phyloP scores from a whole-genome alignment of 495 filamentous ascomycete genomes.

The Penicillium atrosanguineum region DNA sequence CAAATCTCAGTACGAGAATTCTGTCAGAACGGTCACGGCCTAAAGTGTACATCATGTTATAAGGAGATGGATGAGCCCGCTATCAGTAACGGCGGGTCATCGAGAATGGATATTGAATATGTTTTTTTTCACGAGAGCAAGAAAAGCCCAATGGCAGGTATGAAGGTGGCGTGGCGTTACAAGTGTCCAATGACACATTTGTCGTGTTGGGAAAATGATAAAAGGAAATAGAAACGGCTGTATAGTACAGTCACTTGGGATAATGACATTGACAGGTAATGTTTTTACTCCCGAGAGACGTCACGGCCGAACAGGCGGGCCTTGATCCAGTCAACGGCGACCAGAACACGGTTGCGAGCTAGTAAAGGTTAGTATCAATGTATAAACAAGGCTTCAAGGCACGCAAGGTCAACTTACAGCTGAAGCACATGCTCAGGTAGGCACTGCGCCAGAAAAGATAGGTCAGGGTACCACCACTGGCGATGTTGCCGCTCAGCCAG shows the following conservation, averaged over 20 bases:
- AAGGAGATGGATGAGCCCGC: constrained; percentile 6
- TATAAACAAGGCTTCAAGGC: not conserved
- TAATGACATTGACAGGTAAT: constrained; percentile 1
- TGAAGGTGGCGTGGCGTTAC: constrained; percentile 21
- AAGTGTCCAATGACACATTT: constrained; percentile 6
- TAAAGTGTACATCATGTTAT: constrained; percentile 12
- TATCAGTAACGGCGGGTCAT: constrained; percentile 18
- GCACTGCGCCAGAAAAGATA: constrained; percentile 96
- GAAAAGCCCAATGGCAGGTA: constrained; percentile 12
- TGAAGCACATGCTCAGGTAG: constrained; percentile 99
- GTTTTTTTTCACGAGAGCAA: constrained; percentile 24
- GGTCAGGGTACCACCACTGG: constrained; percentile 75
- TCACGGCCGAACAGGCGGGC: constrained; percentile 93
- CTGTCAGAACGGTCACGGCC: not conserved
- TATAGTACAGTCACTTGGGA: constrained; percentile 13
- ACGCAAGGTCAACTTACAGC: constrained; percentile 61
- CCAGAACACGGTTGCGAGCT: constrained; percentile 90
- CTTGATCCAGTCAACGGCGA: constrained; percentile 94
- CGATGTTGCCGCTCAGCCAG: constrained; percentile 96
- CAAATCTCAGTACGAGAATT: constrained; percentile 3
- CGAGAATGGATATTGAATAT: constrained; percentile 21
- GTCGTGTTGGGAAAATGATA: constrained; percentile 6
- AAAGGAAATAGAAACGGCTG: constrained; percentile 11
- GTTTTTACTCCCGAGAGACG: constrained; percentile 80
- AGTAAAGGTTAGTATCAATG: constrained; percentile 16